Base-by-base conservation (phyloP, 768 basidiomycete genomes). In the Russula earlei region DNA sequence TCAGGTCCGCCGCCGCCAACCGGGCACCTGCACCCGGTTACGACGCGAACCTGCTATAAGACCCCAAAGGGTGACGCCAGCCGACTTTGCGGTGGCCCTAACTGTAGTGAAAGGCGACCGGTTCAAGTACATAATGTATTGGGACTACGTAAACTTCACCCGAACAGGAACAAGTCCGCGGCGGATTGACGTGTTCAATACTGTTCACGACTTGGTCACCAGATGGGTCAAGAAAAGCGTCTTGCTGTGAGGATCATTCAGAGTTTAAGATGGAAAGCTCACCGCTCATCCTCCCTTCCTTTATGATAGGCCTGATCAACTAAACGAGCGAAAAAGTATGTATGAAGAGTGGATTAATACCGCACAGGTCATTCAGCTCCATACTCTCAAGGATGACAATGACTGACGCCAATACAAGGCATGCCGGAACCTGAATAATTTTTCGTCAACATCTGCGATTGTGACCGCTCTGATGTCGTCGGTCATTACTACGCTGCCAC, bases 61-160 rank as follows among this genome's bases (percentile, higher is more conserved):
- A 11, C 57, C 57, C 6, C 15, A 8, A 5, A n/a, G 17, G 4
- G 20, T 44, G 41, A 58, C 3, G 15, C 47, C 52, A 1, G 19
- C 41, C 25, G 57, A 54, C 19, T 5, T 49, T 20, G 57, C 57
- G 12, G 34, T 27, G 31, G 57, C 57, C 11, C 41, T 58, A 2
- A 54, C 47, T 17, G 27, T 25, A 11, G 34, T 58, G 14, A 52
- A 43, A 34, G 57, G 57, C 5, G 17, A 24, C 1, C 47, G 47
- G 24, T 58, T 53, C 27, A 36, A 44, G 56, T 31, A 11, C 3
- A 49, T 58, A 27, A 58, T 36, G 11, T 19, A 33, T 38, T 58
- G 57, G 57, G 57, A 58, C 19, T 58, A 54, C 42, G 52, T 58
- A 41, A 54, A 54, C 40, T 44, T 54, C 29, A 38, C 6, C 10